phyloP scores from a whole-genome alignment of 768 basidiomycete genomes.

The Coprinellus micaceus region DNA sequence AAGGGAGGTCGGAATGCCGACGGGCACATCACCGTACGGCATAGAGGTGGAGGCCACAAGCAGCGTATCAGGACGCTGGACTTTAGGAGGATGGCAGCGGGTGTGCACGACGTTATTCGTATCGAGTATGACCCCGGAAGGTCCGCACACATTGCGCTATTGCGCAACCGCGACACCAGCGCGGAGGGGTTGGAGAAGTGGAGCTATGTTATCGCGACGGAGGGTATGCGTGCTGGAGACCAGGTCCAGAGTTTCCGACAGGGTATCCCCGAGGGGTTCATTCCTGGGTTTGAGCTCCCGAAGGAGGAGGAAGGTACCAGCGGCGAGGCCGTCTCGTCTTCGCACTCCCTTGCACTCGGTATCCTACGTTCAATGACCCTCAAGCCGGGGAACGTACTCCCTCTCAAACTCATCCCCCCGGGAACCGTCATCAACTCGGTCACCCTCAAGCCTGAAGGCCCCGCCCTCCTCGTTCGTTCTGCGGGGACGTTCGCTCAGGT shows the following conservation, averaged over 20 bases:
- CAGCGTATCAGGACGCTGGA: constrained; percentile 84
- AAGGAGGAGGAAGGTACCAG: constrained; percentile 10
- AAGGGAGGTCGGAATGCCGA: constrained; percentile 83
- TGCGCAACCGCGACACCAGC: constrained; percentile 57
- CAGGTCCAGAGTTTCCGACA: constrained; percentile 80
- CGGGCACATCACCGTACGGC: constrained; percentile 85
- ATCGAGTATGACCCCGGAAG: constrained; percentile 97
- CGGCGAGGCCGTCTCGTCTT: constrained; percentile 31
- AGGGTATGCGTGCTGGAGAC: constrained; percentile 85
- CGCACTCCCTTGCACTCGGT: constrained; percentile 73
- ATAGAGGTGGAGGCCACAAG: constrained; percentile 88
- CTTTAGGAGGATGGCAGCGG: constrained; percentile 73
- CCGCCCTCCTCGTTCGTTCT: constrained; percentile 79
- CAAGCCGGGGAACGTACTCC: constrained; percentile 91
- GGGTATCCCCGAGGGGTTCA: constrained; percentile 76
- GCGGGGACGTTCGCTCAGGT: constrained; percentile 86
- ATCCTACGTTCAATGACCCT: constrained; percentile 79
- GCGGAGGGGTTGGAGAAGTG: constrained; percentile 58
- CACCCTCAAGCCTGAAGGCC: constrained; percentile 69
- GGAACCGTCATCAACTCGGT: constrained; percentile 88
- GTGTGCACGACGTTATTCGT: constrained; percentile 84
- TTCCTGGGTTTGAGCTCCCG: constrained; percentile 45
- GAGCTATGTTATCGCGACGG: constrained; percentile 92
- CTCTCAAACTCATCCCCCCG: constrained; percentile 86
- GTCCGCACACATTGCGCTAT: constrained; percentile 89